phyloP scores from a whole-genome alignment of 2,329 filamentous ascomycete species.

The Fusarium udum region DNA sequence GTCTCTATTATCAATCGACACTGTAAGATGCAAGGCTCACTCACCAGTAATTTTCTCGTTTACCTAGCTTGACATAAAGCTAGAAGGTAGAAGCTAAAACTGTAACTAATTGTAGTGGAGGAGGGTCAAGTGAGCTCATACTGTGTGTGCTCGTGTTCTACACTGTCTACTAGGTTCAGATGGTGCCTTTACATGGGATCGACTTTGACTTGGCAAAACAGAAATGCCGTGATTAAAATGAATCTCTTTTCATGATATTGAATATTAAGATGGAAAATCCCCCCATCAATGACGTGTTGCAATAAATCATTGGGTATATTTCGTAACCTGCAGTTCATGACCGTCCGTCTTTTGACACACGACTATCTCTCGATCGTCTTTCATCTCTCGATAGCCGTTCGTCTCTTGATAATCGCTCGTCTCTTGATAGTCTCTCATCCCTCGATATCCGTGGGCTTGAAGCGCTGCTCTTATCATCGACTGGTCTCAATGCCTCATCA shows the following conservation, averaged over 20 bases:
- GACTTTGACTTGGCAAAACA: background rate
- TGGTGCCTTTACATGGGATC: background rate
- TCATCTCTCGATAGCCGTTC: slow-evolving; percentile 31
- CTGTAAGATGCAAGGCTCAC: background rate
- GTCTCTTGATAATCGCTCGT: slow-evolving; percentile 32
- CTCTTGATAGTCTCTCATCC: slow-evolving; percentile 31
- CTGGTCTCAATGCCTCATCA: slow-evolving; percentile 56
- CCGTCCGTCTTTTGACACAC: slow-evolving; percentile 30
- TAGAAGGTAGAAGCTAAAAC: slow-evolving; percentile 8
- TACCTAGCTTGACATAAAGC: background rate
- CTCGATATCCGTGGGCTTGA: slow-evolving; percentile 36
- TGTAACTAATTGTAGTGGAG: background rate
- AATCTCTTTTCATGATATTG: background rate
- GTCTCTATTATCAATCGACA: background rate
- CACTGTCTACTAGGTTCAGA: background rate
- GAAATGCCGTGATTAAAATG: background rate
- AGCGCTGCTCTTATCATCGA: slow-evolving; percentile 22
- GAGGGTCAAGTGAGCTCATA: slow-evolving; percentile 49
- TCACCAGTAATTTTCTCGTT: slow-evolving; percentile 1
- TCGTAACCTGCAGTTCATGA: slow-evolving; percentile 24
- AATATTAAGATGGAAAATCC: background rate
- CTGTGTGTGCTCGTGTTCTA: background rate
- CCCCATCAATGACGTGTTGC: background rate
- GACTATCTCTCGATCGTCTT: slow-evolving; percentile 28
- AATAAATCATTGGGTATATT: slow-evolving; percentile 37